Evolutionary conservation across 768 basidiomycete species (phyloP), one percentile per base, ranked within the genome.

Genomic region (Boletus rubropictus): DNA sequence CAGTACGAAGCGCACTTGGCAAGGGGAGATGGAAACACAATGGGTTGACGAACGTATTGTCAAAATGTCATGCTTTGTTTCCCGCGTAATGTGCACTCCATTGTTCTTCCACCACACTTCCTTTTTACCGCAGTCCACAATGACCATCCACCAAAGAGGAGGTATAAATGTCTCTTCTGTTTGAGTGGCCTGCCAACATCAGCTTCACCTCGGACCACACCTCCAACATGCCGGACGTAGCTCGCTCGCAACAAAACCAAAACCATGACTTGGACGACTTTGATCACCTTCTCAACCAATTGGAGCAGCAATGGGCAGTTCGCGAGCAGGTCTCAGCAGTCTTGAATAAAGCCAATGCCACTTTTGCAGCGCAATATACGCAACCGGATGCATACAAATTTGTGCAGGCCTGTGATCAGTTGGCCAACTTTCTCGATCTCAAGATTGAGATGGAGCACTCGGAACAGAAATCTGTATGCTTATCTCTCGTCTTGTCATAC

Each of bases 1-100:
- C 83, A 88, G 62, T 86, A 79, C 59, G 72, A 81, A 42, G 73
- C 69, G 1, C 63, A 75, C 18, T 58, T 74, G 45, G 69, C 69
- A 14, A 75, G 74, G 39, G 17, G 24, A 6, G 24, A 21, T 10
- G 47, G 44, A 29, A 38, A 24, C 22, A 7, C 22, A 25, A 14
- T n/a, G 25, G 32, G 32, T 14, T n/a, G 7, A 8, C 31, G 8
- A 28, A 4, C 32, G 14, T 6, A 14, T 28, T 11, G 40, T 29
- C 41, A 25, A n/a, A n/a, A n/a, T n/a, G n/a, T n/a, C 17, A 31
- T 15, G 32, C 14, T 22, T 35, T 33, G 22, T 28, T 20, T 18
- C 24, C 6, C 24, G 24, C 24, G 24, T 25, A 5, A 25, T 25
- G 5, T 25, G n/a, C n/a, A 25, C 6, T 25, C 24, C 24, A 3